A percentile compares a stretch with the other conserved stretches of the same genome.
Evolutionary conservation across 257 asterid species (phyloP).

Genomic region (Solanum chiquidenum): DNA sequence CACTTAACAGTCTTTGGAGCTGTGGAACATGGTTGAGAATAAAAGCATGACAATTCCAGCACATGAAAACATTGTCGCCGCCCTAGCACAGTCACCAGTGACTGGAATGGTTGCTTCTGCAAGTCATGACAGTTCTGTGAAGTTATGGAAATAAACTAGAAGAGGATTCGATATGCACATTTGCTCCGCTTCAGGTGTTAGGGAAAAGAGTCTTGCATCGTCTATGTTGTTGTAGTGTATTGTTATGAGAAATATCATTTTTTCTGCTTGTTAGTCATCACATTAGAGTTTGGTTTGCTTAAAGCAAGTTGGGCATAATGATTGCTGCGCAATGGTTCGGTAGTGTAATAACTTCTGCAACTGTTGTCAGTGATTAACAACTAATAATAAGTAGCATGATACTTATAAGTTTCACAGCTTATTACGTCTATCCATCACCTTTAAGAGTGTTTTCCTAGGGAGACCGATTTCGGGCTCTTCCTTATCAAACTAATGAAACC

Average conservation of each 20-base stretch:
- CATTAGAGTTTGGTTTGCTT: neutral
- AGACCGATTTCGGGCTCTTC: neutral
- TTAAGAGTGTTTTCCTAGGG: neutral
- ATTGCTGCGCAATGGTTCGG: neutral
- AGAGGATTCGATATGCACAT: neutral
- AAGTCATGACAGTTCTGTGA: constrained; percentile 87
- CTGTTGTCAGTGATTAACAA: neutral
- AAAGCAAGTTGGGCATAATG: constrained; percentile 1
- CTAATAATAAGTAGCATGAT: neutral
- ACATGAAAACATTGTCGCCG: constrained; percentile 66
- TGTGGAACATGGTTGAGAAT: constrained; percentile 92
- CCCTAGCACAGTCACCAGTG: constrained; percentile 75
- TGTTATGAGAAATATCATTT: neutral
- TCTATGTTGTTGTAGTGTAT: neutral
- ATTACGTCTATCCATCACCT: neutral
- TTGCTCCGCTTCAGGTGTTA: neutral
- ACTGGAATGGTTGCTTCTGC: constrained; percentile 97
- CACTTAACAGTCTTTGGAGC: constrained; percentile 59
- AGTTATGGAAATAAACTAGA: constrained; percentile 69
- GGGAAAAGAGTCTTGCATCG: neutral
- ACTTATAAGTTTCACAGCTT: neutral
- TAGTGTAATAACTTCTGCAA: neutral
- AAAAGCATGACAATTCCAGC: constrained; percentile 86
- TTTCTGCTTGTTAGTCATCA: neutral
- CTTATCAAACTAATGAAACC: too few relatives aligned